Base-by-base conservation (phyloP, 2,329 filamentous ascomycete species). In the Xylaria sp. region DNA sequence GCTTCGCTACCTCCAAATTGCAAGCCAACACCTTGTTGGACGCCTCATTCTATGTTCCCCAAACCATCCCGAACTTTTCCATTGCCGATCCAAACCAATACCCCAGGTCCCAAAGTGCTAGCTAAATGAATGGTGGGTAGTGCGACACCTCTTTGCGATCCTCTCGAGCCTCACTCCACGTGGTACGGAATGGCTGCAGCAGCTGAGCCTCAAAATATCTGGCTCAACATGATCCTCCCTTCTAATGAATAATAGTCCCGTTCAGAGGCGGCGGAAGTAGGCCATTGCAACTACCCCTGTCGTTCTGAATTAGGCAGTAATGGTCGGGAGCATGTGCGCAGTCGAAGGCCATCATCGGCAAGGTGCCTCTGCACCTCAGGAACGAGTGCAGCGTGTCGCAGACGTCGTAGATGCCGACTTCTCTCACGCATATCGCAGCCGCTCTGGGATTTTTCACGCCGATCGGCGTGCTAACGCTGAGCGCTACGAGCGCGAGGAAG, bases 321-420 rank as follows among this genome's bases (percentile, higher is more conserved):
- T 67, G 68, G 7, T 63, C 48, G 10, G 70, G 65, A 52, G 39
- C 23, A 1, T 44, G 63, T 12, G 54, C 48, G 51, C 72, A 73
- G 60, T 73, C 72, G 20, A 72, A 67, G 23, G 54, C 65, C 72
- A 71, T 73, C 59, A 63, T 69, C 3, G 72, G 59, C 12, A 13
- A 20, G 12, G 7, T 37, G 32, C 68, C 72, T 25, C 54, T 50
- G 55, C 72, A 73, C 48, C 68, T 34, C 28, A 72, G 18, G 44
- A 62, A 73, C 50, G 72, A 73, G 64, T 71, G 54, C 25, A 64
- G n/a, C 1, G 72, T 73, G 55, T 73, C 72, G 68, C 72, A 73
- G 65, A 73, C 61, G 51, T 72, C 70, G 46, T 73, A 73, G 63
- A 59, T 25, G n/a, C 68, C 72, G 13, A 37, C n/a, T 20, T 61